phyloP scores from a whole-genome alignment of 768 basidiomycete genomes.

The Leccinum arenicola region DNA sequence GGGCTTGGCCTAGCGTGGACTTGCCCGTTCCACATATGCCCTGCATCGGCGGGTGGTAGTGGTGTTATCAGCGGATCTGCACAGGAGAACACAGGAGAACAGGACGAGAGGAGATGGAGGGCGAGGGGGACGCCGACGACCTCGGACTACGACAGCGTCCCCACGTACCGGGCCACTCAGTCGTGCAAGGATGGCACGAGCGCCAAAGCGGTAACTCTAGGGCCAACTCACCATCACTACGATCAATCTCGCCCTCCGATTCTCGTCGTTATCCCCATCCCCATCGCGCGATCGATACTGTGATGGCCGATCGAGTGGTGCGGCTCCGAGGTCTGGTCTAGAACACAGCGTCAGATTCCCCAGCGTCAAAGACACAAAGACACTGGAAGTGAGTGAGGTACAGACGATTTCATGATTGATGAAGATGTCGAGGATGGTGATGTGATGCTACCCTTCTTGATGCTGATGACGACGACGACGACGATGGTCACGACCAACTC shows the following conservation, averaged over 20 bases:
- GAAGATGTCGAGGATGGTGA: not conserved
- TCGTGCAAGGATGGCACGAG: too few species aligned
- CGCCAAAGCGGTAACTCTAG: too few species aligned
- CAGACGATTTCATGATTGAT: not conserved
- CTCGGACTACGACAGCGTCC: too few species aligned
- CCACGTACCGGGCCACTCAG: too few species aligned
- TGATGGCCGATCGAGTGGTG: not conserved
- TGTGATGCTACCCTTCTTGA: not conserved
- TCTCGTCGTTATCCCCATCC: not conserved
- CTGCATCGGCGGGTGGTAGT: slow-evolving; percentile 20
- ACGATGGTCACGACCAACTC: not conserved
- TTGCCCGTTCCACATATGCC: slow-evolving; percentile 77
- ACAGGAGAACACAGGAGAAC: too few species aligned
- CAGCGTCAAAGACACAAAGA: too few species aligned
- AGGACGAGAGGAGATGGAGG: too few species aligned
- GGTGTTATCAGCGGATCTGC: not conserved
- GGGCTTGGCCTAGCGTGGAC: slow-evolving; percentile 60
- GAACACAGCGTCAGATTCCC: not conserved
- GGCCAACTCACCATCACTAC: slow-evolving; percentile 47
- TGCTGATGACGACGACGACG: not conserved
- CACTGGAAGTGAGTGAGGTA: not conserved
- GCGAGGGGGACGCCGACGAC: too few species aligned
- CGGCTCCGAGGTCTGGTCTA: not conserved
- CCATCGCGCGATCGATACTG: not conserved
- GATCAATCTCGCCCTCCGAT: slow-evolving; percentile 32